phyloP scores from a whole-genome alignment of 495 filamentous ascomycete species.

The Tuber indicum region DNA sequence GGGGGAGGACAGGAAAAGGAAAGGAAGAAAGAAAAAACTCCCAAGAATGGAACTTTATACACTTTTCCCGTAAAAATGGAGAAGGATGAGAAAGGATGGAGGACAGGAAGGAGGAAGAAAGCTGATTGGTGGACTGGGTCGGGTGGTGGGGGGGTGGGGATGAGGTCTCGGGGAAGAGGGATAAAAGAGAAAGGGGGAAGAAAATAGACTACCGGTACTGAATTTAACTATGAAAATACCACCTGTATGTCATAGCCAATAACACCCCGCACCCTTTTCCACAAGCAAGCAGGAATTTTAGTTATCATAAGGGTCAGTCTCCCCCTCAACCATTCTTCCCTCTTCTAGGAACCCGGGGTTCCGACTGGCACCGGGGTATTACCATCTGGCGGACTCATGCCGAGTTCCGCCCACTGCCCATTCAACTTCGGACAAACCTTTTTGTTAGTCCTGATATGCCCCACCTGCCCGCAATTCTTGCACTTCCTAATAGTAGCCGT shows the following conservation, averaged over 20 bases:
- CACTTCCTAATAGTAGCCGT: slow-evolving; percentile 82
- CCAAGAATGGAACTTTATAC: neutral
- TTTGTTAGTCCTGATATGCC: slow-evolving; percentile 61
- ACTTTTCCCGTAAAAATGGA: neutral
- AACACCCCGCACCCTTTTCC: neutral
- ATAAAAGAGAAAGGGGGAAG: neutral
- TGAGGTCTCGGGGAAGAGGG: neutral
- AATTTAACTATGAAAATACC: neutral
- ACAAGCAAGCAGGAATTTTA: neutral
- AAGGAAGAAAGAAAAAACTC: neutral
- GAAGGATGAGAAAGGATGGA: neutral
- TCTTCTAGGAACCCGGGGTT: neutral
- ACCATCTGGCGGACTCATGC: slow-evolving; percentile 35
- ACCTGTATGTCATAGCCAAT: neutral
- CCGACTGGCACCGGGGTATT: neutral
- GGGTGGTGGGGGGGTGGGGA: neutral
- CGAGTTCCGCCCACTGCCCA: slow-evolving; percentile 38
- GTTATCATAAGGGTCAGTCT: neutral
- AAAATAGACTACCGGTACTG: neutral
- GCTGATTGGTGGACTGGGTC: neutral
- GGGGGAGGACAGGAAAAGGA: neutral
- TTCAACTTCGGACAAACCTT: slow-evolving; percentile 42
- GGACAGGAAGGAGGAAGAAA: neutral
- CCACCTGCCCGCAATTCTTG: slow-evolving; percentile 89
- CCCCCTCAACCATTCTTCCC: neutral